phyloP scores from a whole-genome alignment of 2,329 filamentous ascomycete species.

The Trichoderma sp. region DNA sequence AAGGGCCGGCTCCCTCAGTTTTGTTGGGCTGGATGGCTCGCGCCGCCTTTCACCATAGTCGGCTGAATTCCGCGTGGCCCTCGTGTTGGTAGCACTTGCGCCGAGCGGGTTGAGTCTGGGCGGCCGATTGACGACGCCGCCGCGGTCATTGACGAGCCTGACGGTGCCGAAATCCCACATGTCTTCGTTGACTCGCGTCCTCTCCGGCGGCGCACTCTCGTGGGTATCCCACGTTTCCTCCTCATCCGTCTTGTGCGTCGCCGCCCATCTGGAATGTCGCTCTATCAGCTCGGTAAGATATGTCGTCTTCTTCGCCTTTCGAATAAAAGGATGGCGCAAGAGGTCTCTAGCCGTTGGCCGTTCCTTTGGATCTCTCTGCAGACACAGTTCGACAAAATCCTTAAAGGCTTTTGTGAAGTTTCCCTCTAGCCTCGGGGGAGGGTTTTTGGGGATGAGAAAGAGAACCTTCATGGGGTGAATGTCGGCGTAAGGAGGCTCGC shows the following conservation, averaged over 20 bases:
- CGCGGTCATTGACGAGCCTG: constrained; percentile 68
- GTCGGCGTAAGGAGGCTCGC: constrained; percentile 91
- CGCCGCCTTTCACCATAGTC: constrained; percentile 53
- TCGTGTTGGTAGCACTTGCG: constrained; percentile 74
- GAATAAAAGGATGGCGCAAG: constrained; percentile 84
- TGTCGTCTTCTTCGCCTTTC: constrained; percentile 89
- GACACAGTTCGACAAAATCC: constrained; percentile 77
- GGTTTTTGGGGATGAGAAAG: constrained; percentile 93
- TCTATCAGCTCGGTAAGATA: constrained; percentile 96
- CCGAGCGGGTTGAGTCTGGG: constrained; percentile 67
- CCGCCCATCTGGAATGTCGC: constrained; percentile 80
- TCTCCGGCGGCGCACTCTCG: constrained; percentile 50
- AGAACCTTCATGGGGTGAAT: constrained; percentile 99
- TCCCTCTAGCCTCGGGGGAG: constrained; percentile 75
- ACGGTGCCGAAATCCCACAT: constrained; percentile 99
- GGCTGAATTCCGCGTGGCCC: constrained; percentile 51
- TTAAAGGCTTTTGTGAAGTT: constrained; percentile 81
- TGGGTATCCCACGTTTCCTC: constrained; percentile 59
- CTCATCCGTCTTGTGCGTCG: constrained; percentile 69
- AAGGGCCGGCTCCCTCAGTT: constrained; percentile 45
- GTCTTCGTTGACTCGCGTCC: constrained; percentile 67
- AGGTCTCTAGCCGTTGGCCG: constrained; percentile 83
- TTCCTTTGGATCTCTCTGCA: constrained; percentile 86
- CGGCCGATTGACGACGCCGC: constrained; percentile 51
- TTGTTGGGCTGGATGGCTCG: constrained; percentile 49